phyloP scores from a whole-genome alignment of 805 yeast species.

The Metschnikowia cerradonensis region DNA sequence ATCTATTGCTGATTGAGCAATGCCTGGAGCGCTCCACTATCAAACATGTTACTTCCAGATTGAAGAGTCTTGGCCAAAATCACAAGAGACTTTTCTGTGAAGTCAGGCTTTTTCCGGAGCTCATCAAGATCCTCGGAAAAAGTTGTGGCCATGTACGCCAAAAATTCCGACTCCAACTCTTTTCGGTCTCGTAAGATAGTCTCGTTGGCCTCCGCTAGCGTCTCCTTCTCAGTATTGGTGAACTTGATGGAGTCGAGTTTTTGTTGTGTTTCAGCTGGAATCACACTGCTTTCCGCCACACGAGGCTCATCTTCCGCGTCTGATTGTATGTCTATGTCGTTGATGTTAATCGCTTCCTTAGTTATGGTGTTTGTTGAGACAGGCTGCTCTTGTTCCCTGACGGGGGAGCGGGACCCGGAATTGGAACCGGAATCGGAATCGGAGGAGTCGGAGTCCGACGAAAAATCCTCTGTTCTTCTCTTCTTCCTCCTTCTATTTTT shows the following conservation, averaged over 20 bases:
- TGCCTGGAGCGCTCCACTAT: constrained; percentile 43
- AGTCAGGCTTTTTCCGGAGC: constrained; percentile 61
- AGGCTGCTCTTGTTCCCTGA: background rate
- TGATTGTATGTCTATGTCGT: constrained; percentile 29
- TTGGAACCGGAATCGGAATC: constrained; percentile 31
- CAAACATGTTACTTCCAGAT: constrained; percentile 57
- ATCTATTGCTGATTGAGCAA: constrained; percentile 1
- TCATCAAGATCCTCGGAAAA: constrained; percentile 61
- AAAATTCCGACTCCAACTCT: constrained; percentile 46
- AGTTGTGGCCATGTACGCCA: constrained; percentile 51
- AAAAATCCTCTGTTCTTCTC: constrained; percentile 78
- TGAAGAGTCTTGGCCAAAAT: constrained; percentile 55
- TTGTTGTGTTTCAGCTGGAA: constrained; percentile 18
- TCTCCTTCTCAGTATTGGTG: constrained; percentile 20
- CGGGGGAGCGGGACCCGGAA: constrained; percentile 15
- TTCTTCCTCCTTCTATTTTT: constrained; percentile 57
- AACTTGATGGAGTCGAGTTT: constrained; percentile 23
- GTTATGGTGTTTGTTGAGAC: constrained; percentile 7
- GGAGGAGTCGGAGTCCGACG: constrained; percentile 46
- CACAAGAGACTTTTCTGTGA: constrained; percentile 51
- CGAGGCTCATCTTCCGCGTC: constrained; percentile 17
- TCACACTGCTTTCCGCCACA: constrained; percentile 6
- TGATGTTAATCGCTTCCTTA: constrained; percentile 26
- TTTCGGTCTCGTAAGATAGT: constrained; percentile 27
- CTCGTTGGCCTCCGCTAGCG: constrained; percentile 20